Evolutionary conservation across 2,329 filamentous ascomycete species (phyloP).

Genomic region (Colletotrichum navitas): DNA sequence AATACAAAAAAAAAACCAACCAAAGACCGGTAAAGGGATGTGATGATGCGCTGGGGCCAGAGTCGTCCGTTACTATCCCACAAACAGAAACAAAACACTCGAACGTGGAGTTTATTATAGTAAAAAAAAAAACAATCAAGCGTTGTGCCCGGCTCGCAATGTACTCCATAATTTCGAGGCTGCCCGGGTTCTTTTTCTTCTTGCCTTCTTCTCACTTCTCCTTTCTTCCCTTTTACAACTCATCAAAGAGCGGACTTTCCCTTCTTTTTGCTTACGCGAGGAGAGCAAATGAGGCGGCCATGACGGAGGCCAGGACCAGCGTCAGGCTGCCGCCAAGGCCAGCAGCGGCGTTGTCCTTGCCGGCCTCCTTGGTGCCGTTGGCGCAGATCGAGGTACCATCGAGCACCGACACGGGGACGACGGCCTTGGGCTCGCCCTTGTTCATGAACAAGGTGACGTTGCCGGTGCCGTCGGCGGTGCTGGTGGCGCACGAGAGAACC

Average conservation of each 20-base stretch:
- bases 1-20: conserved; percentile 19
- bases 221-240: neutral
- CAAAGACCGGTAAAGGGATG: neutral
- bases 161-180: conserved; percentile 1
- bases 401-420: conserved; percentile 21
- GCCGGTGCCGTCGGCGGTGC: conserved; percentile 37
- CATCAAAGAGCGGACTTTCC: neutral
- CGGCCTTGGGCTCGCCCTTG: conserved; percentile 35
- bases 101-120: neutral
- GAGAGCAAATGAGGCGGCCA: conserved; percentile 31
- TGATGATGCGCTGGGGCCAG: conserved; percentile 2
- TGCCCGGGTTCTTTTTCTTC: neutral
- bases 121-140: conserved; percentile 20
- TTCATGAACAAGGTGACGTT: conserved; percentile 40
- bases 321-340: conserved; percentile 27
- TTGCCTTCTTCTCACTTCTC: neutral
- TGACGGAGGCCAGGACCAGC: conserved; percentile 31
- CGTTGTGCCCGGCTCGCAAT: conserved; percentile 23
- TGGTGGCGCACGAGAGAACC: conserved; percentile 29
- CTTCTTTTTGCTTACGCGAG: conserved; percentile 24
- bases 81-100: conserved; percentile 1
- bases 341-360: conserved; percentile 22
- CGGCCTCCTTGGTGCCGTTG: conserved; percentile 32
- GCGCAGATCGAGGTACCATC: conserved; percentile 25
- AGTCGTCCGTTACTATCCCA: conserved; percentile 19